Conservation (phyloP, 2,329 filamentous ascomycete species). For the Neopestalotiopsis sp. region DNA sequence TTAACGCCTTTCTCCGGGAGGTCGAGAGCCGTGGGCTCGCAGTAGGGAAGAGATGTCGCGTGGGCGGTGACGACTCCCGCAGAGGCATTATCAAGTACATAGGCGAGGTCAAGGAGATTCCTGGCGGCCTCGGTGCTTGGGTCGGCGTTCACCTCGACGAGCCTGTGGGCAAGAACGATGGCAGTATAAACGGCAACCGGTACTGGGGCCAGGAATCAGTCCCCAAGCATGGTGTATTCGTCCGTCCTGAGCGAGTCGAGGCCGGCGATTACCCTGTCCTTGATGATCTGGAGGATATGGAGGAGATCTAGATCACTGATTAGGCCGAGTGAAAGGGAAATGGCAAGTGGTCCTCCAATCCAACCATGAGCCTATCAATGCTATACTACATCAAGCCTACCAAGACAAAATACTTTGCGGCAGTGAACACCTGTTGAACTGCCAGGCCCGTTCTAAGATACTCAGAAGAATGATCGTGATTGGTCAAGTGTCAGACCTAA, state of each 20-base stretch:
- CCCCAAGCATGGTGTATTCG: constrained; percentile 78
- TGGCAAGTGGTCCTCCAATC: not conserved
- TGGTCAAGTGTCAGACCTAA: not conserved
- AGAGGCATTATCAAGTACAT: constrained; percentile 75
- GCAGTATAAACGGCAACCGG: constrained; percentile 67
- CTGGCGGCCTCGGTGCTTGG: constrained; percentile 69
- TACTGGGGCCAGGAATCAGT: constrained; percentile 72
- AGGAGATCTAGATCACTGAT: constrained; percentile 62
- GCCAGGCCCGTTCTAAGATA: too few species aligned
- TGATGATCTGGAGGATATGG: constrained; percentile 78
- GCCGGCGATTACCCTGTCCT: constrained; percentile 74
- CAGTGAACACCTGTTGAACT: too few species aligned
- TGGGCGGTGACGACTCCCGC: constrained; percentile 70
- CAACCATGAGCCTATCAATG: not conserved
- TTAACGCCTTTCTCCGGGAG: constrained; percentile 71
- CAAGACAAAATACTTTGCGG: too few species aligned
- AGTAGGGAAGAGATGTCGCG: constrained; percentile 66
- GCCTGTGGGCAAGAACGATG: constrained; percentile 83
- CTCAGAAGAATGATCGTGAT: too few species aligned
- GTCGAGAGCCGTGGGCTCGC: constrained; percentile 71
- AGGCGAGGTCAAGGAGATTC: constrained; percentile 76
- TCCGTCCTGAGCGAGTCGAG: constrained; percentile 78
- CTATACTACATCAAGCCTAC: not conserved
- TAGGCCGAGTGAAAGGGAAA: not conserved
- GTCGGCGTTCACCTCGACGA: constrained; percentile 78